These are phyloP conservation scores for Zhuliangozyma parablackwelliae DNA, from an alignment of 1,139 yeast species.

Conservation along the genomic window DNA sequence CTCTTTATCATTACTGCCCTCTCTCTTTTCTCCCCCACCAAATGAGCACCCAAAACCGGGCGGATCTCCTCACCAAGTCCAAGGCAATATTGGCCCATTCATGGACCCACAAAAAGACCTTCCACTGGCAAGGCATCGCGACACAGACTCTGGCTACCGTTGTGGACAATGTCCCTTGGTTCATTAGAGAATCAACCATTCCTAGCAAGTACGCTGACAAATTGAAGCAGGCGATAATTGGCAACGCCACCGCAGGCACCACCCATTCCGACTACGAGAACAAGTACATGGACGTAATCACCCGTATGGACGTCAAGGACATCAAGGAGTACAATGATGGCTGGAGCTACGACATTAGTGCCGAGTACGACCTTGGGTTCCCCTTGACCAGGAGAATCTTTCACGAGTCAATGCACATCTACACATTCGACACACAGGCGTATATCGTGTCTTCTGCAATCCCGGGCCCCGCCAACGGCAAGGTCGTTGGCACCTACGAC, in stretches of 20 bases:
- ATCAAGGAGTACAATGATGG: constrained; percentile 7
- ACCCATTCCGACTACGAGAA: constrained; percentile 35
- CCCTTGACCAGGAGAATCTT: constrained; percentile 51
- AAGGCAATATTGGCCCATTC: no score
- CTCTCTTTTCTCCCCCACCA: no score
- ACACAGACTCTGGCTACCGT: background rate
- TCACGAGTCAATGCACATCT: constrained; percentile 52
- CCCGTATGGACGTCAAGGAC: constrained; percentile 11
- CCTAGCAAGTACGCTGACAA: background rate
- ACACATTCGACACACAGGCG: constrained; percentile 26
- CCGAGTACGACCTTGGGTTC: constrained; percentile 47
- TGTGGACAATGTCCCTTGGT: constrained; percentile 5
- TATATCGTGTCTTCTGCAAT: constrained; percentile 52
- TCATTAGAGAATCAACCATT: constrained; percentile 3
- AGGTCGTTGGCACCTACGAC: constrained; percentile 46
- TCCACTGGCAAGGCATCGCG: background rate
- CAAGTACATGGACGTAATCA: constrained; percentile 30
- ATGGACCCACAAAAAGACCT: no score
- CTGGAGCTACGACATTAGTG: constrained; percentile 19
- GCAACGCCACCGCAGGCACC: constrained; percentile 10
- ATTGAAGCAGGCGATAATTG: constrained; percentile 6
- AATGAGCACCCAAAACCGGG: no score
- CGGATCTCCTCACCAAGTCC: no score
- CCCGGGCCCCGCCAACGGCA: constrained; percentile 17
- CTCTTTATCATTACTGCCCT: no score